Base-by-base conservation (phyloP, 768 basidiomycete species). In the Rhodotorula toruloides region DNA sequence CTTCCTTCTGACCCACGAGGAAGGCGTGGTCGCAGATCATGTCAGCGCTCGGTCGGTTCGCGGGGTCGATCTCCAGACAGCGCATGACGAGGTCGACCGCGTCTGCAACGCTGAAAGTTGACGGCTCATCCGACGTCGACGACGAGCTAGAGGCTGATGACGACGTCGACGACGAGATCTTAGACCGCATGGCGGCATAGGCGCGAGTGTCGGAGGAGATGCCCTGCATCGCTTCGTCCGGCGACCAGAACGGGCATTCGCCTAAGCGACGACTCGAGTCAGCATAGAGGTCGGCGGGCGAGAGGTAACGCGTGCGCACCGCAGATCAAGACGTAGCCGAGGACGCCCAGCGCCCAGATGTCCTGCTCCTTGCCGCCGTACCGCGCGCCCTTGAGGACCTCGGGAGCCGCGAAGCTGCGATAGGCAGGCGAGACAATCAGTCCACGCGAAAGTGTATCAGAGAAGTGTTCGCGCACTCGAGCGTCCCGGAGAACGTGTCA, bases 311-410 rank as follows among this genome's bases (percentile, higher is more conserved):
- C 74, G 21, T 74, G 77, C 67, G 77, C 75, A 29, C 79, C 80
- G 48, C 78, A 78, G 42, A 98, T 83, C 68, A 99, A 84, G 61
- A 99, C 94, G 77, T 92, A 99, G 19, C 87, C 91, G 29, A 99
- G 91, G 31, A 98, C 92, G 21, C 94, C 94, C 66, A 94, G 89
- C 0, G 94, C 94, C 93, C 94, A 99, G 5, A 97, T 89, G 73
- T 99, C 94, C 78, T 97, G 93, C 76, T 94, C 91, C 75, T 92
- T 93, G 42, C 94, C 96, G 70, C 88, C 83, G 77, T 99, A 99
- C 55, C 89, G 84, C 76, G 96, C 91, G 6, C 94, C 94, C 25
- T 91, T 86, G 37, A 99, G 79, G 62, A 99, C 98, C 77, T 99
- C 94, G 44, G 94, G 96, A 14, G 89, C 90, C 22, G 94, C 94